A percentile compares a stretch with the other conserved stretches of the same genome.
phyloP scores from a whole-genome alignment of 2,329 filamentous ascomycete genomes.

The Capronia americana region DNA sequence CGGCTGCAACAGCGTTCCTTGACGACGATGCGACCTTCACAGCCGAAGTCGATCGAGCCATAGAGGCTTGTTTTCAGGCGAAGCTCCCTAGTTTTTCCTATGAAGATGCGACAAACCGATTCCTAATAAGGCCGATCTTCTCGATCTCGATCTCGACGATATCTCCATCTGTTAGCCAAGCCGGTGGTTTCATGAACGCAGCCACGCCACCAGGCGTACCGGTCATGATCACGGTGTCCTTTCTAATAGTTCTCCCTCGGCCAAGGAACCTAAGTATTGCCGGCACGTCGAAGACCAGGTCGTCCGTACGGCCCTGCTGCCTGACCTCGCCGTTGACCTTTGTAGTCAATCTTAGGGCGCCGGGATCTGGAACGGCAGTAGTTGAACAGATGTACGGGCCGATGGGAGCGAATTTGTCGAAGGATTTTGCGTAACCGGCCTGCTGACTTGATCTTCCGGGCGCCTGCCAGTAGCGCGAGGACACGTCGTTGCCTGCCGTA shows the following conservation, averaged over 20 bases:
- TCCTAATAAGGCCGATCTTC: too few species aligned
- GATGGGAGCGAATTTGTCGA: background rate
- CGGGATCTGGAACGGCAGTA: background rate
- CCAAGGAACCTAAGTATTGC: too few species aligned
- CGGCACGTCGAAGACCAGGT: conserved; percentile 1
- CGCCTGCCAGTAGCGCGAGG: background rate
- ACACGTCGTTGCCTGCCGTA: too few species aligned
- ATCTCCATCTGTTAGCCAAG: conserved; percentile 38
- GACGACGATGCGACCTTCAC: too few species aligned
- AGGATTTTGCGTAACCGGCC: background rate
- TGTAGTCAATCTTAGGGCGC: background rate
- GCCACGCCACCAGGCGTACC: conserved; percentile 52
- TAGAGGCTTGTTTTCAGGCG: too few species aligned
- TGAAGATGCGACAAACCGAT: too few species aligned
- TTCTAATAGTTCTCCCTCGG: conserved; percentile 33
- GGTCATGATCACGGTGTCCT: conserved; percentile 48
- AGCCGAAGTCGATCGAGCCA: too few species aligned
- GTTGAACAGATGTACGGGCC: conserved; percentile 8
- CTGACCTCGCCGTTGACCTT: conserved; percentile 1
- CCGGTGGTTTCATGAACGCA: conserved; percentile 47
- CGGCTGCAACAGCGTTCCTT: too few species aligned
- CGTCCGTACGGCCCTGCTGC: background rate
- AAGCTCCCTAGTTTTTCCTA: too few species aligned
- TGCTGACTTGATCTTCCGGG: conserved; percentile 7
- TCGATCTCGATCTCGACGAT: too few species aligned